phyloP scores from a whole-genome alignment of 106 monocot genomes.

The Dendrobium huoshanense region DNA sequence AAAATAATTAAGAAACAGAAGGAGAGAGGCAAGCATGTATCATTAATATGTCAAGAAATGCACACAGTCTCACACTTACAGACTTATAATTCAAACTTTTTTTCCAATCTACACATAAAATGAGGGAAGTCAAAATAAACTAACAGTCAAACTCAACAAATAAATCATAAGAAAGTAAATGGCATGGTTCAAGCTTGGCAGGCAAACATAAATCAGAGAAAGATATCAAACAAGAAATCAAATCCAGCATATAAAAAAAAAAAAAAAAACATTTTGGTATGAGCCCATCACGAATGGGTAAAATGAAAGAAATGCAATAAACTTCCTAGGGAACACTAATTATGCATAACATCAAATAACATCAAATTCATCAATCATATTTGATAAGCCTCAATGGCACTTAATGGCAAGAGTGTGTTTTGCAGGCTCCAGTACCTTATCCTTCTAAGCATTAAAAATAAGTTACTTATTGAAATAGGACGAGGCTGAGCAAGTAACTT shows the following conservation, averaged over 20 bases:
- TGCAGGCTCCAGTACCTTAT: slow-evolving; percentile 58
- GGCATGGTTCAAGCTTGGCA: background rate
- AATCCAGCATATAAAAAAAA: background rate
- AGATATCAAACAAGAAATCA: background rate
- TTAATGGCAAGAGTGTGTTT: background rate
- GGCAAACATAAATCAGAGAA: background rate
- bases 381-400: background rate
- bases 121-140: background rate
- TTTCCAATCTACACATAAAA: background rate
- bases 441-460: slow-evolving; percentile 56
- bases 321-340: background rate
- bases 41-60: background rate
- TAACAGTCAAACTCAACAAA: background rate
- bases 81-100: background rate
- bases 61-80: background rate
- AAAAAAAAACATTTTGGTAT: background rate
- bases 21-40: background rate
- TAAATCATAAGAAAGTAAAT: background rate
- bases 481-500: slow-evolving; percentile 67
- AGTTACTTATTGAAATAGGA: slow-evolving; percentile 45
- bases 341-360: background rate
- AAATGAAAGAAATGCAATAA: background rate
- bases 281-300: background rate
- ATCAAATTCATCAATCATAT: background rate
- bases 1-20: background rate